Conservation (phyloP, 257 asterid genomes). For the Parsonsia alboflavescens region DNA sequence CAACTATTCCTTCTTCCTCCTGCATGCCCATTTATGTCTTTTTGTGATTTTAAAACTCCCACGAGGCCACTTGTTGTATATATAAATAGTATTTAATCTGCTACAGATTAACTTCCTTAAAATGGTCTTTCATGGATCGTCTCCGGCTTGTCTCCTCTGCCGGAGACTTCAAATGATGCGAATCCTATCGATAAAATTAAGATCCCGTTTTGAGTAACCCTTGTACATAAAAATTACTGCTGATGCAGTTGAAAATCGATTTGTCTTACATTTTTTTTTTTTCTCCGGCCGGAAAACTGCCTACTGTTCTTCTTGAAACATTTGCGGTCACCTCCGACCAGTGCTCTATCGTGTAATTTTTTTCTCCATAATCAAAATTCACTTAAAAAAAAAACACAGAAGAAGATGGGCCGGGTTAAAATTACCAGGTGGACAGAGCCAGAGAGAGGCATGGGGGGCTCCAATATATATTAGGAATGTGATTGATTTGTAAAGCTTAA, state of each 20-base stretch:
- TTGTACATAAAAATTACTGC: no score
- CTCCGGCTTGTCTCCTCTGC: background rate
- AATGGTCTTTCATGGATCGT: background rate
- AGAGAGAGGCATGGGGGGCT: background rate
- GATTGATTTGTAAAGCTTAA: background rate
- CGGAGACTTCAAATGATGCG: background rate
- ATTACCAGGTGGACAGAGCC: background rate
- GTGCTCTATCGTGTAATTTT: background rate
- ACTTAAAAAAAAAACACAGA: no score
- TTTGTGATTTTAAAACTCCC: background rate
- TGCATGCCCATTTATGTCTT: background rate
- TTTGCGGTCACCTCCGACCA: no score
- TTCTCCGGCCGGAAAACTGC: no score
- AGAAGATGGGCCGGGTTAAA: background rate
- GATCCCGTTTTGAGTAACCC: no score
- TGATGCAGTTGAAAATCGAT: no score
- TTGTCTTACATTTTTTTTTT: no score
- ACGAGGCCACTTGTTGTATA: constrained; percentile 2
- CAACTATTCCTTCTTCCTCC: background rate
- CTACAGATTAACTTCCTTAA: background rate
- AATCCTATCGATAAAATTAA: no score
- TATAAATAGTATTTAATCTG: background rate
- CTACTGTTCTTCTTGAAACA: no score
- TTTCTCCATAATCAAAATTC: background rate
- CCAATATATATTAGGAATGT: background rate